Evolutionary conservation across 805 yeast genomes (phyloP), one percentile per base, ranked within the genome.

Genomic region (Jamesozyma gamospora): DNA sequence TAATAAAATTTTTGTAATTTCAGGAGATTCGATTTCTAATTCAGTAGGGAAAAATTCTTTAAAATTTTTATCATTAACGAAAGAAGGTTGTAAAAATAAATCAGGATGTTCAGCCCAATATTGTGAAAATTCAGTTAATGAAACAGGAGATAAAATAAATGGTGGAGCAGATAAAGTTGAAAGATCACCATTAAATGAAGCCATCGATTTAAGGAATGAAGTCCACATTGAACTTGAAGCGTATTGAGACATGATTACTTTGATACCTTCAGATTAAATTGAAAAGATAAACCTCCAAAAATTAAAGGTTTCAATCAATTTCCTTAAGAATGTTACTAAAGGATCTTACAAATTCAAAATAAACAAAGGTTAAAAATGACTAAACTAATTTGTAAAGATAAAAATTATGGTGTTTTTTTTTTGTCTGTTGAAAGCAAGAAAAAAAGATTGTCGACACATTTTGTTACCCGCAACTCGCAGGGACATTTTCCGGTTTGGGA

Each of bases 151-250:
- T 48, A 92, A 70, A 48, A 92, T 92, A 65, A 92, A 92, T 4
- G 98, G 96, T 14, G 98, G 98, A 5, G 98, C 98, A 3, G 98
- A 88, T 56, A 92, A 69, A 3, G 95, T 79, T 14, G 96, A 85
- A 46, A 92, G 68, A 59, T 92, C 98, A 31, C 96, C 96, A 52
- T 88, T 88, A 64, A 85, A 92, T 5, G 94, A 78, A 26, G 96
- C 94, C 51, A 90, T 77, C 32, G 95, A 85, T 64, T 85, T 85
- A 51, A 92, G 70, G 56, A 90, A 90, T 13, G 92, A 76, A 19
- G 95, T 79, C 97, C 97, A 90, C 15, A 94, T 74, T 11, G 78
- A 61, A 21, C 70, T 62, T 37, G 58, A 51, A 33, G 69, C 60
- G 49, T 58, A 57, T 35, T 55, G 47, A 4, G 67, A 54, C 65